Percentiles rank a stretch among this genome's conserved stretches.
Conservation (phyloP, 352 stramenopile genomes). For the Aphanomyces astaci region DNA sequence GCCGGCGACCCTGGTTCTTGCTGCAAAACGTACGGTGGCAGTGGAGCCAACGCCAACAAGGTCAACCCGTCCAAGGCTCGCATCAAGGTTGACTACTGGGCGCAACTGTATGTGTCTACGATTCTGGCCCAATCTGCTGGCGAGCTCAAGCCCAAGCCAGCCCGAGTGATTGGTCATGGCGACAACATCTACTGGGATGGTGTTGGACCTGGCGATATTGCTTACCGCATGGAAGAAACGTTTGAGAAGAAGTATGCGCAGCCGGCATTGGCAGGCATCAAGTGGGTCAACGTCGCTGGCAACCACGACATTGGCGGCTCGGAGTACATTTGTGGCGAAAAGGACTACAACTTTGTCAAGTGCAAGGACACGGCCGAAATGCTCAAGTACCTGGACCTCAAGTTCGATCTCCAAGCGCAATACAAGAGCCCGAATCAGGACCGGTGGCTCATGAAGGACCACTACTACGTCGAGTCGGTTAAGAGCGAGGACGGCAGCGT, state of each 20-base stretch:
- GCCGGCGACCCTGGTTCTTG: conserved; percentile 47
- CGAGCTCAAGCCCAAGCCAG: conserved; percentile 50
- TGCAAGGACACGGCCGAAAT: conserved; percentile 66
- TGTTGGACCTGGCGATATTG: conserved; percentile 46
- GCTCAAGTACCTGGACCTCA: conserved; percentile 78
- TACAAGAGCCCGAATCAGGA: conserved; percentile 76
- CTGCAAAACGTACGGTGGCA: conserved; percentile 85
- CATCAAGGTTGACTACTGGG: conserved; percentile 77
- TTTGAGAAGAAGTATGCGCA: conserved; percentile 85
- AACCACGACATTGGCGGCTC: conserved; percentile 85
- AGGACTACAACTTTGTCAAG: conserved; percentile 80
- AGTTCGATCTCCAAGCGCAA: conserved; percentile 70
- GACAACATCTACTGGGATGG: conserved; percentile 22
- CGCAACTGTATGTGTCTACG: conserved; percentile 76
- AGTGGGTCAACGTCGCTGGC: conserved; percentile 81
- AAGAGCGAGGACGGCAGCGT: conserved; percentile 52
- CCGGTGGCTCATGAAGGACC: conserved; percentile 71
- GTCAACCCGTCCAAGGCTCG: conserved; percentile 5
- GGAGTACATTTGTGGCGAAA: conserved; percentile 77
- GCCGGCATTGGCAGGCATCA: conserved; percentile 54
- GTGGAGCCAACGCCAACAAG: conserved; percentile 36
- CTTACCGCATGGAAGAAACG: conserved; percentile 74
- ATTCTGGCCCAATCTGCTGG: conserved; percentile 61
- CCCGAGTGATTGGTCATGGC: conserved; percentile 45
- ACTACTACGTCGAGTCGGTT: conserved; percentile 78